Percentiles rank a stretch among this genome's conserved stretches.
Conservation (phyloP, 2,329 filamentous ascomycete genomes). For the Cyphellophora europaea region DNA sequence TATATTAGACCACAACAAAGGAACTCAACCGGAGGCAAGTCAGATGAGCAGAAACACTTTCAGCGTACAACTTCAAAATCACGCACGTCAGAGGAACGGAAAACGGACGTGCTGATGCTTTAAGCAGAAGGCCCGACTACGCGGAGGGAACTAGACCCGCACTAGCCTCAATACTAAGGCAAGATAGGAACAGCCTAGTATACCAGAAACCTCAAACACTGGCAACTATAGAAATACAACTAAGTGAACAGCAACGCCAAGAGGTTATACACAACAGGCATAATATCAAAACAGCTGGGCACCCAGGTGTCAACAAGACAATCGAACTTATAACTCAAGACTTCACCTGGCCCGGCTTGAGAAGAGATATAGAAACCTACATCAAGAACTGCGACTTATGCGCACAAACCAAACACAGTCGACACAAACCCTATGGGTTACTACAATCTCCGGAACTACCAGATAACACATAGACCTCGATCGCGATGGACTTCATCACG, state of each 20-base stretch:
- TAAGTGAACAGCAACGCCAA: too few species aligned
- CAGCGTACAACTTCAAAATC: slow-evolving; percentile 20
- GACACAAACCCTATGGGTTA: slow-evolving; percentile 3
- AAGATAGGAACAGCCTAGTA: too few species aligned
- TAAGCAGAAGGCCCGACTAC: too few species aligned
- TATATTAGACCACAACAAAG: slow-evolving; percentile 21
- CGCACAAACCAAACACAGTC: slow-evolving; percentile 3
- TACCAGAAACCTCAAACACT: too few species aligned
- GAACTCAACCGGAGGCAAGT: slow-evolving; percentile 19
- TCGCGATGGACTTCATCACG: slow-evolving; percentile 7
- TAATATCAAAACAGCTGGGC: slow-evolving; percentile 5
- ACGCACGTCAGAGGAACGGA: slow-evolving; percentile 10
- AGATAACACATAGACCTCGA: slow-evolving; percentile 1
- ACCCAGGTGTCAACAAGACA: slow-evolving; percentile 3
- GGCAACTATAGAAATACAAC: too few species aligned
- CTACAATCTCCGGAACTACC: not conserved
- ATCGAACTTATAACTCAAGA: slow-evolving; percentile 1
- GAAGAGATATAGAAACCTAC: slow-evolving; percentile 3
- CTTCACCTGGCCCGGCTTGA: slow-evolving; percentile 3
- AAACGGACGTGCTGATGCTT: too few species aligned
- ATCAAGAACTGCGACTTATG: slow-evolving; percentile 6
- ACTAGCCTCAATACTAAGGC: too few species aligned
- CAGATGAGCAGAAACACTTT: slow-evolving; percentile 18
- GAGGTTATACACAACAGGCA: too few species aligned
- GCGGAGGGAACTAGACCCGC: too few species aligned